Evolutionary conservation across 305 asterid species (phyloP).

Genomic region (Fraxinus baroniana): DNA sequence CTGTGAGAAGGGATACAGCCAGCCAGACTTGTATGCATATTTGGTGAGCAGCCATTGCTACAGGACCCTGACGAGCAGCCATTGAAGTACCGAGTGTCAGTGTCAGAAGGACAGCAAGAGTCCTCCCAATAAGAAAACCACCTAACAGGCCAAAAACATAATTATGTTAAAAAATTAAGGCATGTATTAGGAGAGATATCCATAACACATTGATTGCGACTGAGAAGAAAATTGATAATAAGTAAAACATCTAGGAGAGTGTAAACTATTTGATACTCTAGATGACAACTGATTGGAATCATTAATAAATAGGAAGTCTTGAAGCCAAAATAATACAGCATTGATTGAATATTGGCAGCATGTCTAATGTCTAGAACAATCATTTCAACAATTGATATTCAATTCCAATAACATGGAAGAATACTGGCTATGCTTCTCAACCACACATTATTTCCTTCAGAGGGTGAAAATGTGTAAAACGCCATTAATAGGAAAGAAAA

Average conservation of each 20-base stretch:
- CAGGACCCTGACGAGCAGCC: conserved; percentile 98
- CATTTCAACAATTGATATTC: not conserved
- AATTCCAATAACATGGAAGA: not conserved
- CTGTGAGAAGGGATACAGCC: conserved; percentile 90
- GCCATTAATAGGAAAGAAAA: not conserved
- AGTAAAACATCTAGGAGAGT: not conserved
- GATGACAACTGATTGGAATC: not conserved
- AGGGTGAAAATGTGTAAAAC: not conserved
- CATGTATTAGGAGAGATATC: not conserved
- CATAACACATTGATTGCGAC: not conserved
- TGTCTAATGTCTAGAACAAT: not conserved
- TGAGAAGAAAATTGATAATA: not conserved
- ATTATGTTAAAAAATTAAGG: not conserved
- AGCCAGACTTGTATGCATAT: conserved; percentile 94
- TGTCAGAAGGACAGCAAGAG: conserved; percentile 81
- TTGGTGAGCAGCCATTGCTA: conserved; percentile 96
- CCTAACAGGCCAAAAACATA: conserved; percentile 40
- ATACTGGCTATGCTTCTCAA: not conserved
- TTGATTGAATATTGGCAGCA: not conserved
- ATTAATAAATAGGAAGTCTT: not conserved
- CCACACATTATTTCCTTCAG: not conserved
- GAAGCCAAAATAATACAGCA: not conserved
- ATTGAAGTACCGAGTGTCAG: conserved; percentile 84
- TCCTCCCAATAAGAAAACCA: conserved; percentile 89
- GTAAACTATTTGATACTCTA: not conserved